Base-by-base conservation (phyloP, 192 early-diverging fungal species). In the Podila clonocystis region DNA sequence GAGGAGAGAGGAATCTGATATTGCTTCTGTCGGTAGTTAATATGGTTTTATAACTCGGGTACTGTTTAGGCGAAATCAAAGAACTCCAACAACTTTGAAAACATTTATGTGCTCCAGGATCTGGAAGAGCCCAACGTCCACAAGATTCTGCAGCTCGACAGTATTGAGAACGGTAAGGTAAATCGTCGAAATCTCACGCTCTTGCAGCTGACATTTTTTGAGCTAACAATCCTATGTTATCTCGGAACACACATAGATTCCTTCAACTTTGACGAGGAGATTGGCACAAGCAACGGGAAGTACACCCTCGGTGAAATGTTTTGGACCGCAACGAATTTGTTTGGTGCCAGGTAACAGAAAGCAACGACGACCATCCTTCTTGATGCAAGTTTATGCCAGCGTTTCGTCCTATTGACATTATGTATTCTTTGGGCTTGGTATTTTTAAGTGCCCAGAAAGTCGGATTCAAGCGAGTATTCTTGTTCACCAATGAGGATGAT, bases 401-500 rank as follows among this genome's bases (percentile, higher is more conserved):
- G 3, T 45, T 45, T 45, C 15, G 15, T 45, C 41, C 15, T 45
- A 17, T 17, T 17, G 41, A 45, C 41, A 36, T 45, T 17, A 1
- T 45, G n/a, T 17, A 1, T 15, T 8, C 2, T 15, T 45, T 45
- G 41, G 41, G 11, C 17, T 15, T 45, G 41, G 15, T 15, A 45
- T 45, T 12, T 45, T 15, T 15, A 67, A 87, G 87, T 33, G 71
- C 89, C 0, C 70, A 87, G 74, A 87, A 83, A 8, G 62, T 87
- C 28, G 87, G 84, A 41, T 82, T 82, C 9, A 91, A 91, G 72
- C 89, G 92, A 22, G 62, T 95, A 58, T 95, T 94, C 62, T 60
- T 95, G 6, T 88, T 95, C 49, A 95, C 94, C 50, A 86, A 91
- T 65, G 83, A 90, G 64, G 91, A 92, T 65, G 82, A 89, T 58